Base-by-base conservation (phyloP, 805 yeast species). In the Yueomyces sp. region DNA sequence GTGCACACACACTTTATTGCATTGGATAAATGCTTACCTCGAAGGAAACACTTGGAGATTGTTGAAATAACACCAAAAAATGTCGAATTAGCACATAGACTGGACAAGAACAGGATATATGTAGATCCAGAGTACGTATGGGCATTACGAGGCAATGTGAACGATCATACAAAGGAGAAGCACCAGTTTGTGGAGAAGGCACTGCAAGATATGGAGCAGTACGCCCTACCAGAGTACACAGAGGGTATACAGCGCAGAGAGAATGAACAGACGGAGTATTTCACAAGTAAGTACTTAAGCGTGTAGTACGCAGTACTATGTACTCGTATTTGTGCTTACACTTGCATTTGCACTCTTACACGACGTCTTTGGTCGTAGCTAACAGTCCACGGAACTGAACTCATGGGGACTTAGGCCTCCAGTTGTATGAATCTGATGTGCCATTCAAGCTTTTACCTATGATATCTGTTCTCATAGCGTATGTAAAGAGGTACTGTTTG, bases 11-110 rank as follows among this genome's bases (percentile, higher is more conserved):
- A 60, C 11, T 90, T 87, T 52, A 60, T 85, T 31, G 92, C 97
- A 0, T 67, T 90, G 29, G 96, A 88, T 57, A 90, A 90, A 59
- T 85, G 94, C 52, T 64, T 83, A 1, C 85, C 86, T 2, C 63
- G 69, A 19, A 65, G 94, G 27, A 54, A 65, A 28, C 85, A 72
- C 54, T 49, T 86, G 7, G 81, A 80, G 45, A 52, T 73, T 3
- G 28, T 77, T 12, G 66, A 70, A 1, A 60, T 82, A 3, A 67
- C 65, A 4, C 52, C 64, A 2, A 5, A 5, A 7, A 34, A 34
- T n/a, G 5, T 1, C 6, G n/a, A 34, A 34, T 6, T 11, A 2
- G 5, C 6, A 34, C 8, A 5, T 6, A 34, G 5, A 11, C 8
- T 11, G n/a, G n/a, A 11, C n/a, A 11, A 9, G 8, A 9, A 5